Conservation (phyloP, 805 yeast genomes). For the Cyberlindnera veronae region DNA sequence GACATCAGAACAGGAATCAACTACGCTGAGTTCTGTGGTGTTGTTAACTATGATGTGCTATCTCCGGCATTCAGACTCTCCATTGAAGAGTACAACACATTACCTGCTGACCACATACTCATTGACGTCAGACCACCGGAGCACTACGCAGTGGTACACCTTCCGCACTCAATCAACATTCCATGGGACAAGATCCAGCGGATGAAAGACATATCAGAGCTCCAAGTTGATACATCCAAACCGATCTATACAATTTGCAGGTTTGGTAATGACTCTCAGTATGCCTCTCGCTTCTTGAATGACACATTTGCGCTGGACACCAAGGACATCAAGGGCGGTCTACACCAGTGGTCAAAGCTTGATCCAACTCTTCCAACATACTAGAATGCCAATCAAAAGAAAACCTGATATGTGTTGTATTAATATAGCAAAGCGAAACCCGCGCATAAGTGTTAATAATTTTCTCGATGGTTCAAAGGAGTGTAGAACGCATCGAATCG, state of each 20-base stretch:
- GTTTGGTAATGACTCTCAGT: constrained; percentile 86
- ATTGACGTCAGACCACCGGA: constrained; percentile 80
- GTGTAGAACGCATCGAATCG: too few relatives aligned
- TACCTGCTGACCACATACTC: constrained; percentile 30
- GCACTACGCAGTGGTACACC: constrained; percentile 65
- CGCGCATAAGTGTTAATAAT: too few relatives aligned
- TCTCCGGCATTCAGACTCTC: constrained; percentile 43
- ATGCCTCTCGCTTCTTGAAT: constrained; percentile 58
- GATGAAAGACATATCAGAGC: constrained; percentile 25
- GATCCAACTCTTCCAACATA: constrained; percentile 65
- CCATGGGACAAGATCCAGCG: constrained; percentile 52
- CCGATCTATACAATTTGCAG: constrained; percentile 70
- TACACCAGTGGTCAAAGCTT: constrained; percentile 61
- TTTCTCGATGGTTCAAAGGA: too few relatives aligned
- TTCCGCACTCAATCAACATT: constrained; percentile 58
- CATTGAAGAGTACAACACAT: constrained; percentile 33
- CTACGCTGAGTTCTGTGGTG: constrained; percentile 78
- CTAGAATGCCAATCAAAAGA: constrained; percentile 32
- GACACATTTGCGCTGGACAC: constrained; percentile 49
- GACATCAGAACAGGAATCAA: constrained; percentile 46
- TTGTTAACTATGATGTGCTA: constrained; percentile 42
- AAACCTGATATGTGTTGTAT: too few relatives aligned
- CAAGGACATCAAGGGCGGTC: constrained; percentile 76
- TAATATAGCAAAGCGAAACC: too few relatives aligned
- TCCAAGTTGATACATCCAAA: constrained; percentile 30